Base-by-base conservation (phyloP, 805 yeast genomes). In the Yamadazyma ubonensis region DNA sequence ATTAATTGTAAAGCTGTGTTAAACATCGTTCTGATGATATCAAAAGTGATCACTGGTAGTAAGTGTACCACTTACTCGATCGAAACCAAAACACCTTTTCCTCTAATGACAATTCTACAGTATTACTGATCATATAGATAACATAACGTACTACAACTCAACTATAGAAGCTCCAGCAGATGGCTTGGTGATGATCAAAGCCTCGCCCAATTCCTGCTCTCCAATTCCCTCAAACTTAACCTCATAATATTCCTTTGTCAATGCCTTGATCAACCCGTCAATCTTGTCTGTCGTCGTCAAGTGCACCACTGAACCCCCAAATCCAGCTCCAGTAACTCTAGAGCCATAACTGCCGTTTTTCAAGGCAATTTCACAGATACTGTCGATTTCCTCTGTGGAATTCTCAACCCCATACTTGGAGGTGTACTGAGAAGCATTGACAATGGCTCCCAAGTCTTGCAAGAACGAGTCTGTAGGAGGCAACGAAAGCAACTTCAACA, bases 271-370 rank as follows among this genome's bases (percentile, higher is more conserved):
- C 20, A 79, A 64, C 2, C 39, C 38, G 0, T 53, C 55, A 8
- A 73, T 60, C 43, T 65, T 70, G 43, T 68, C 67, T 4, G 63
- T 61, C 3, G 73, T 61, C 8, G 82, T 76, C 41, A 83, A 59
- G 53, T 81, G 86, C n/a, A 83, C 83, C 0, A 83, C 70, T 21
- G 81, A 77, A 5, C 89, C 89, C 23, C 89, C 89, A 73, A 80
- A 83, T 3, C 90, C 90, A 14, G 90, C 89, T 19, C 89, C 90
- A 7, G 89, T 82, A n/a, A 80, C 71, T 39, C 90, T 68, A 1
- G 86, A 77, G 12, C 89, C 89, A 43, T 59, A 67, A 1, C 86
- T 67, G 3, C 88, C 89, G 44, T 73, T 68, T 2, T 47, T 54
- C 29, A 64, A 54, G 3, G 86, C 87, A 37, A 83, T 71, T 6